Evolutionary conservation across 2,329 filamentous ascomycete species (phyloP).

Genomic region (Diaporthe citrichinensis): DNA sequence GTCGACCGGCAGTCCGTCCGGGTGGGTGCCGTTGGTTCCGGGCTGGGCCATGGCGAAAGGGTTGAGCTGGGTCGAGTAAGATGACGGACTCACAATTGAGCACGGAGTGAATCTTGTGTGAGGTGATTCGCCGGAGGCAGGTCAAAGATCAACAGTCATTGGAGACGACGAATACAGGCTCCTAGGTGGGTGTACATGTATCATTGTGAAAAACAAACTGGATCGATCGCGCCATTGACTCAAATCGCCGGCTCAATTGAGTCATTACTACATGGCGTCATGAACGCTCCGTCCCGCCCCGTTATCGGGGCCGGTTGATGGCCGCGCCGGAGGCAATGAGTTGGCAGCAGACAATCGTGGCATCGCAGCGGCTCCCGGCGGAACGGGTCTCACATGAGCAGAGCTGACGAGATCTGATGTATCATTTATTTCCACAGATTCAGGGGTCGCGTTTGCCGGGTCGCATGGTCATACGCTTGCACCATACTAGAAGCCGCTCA

Average conservation of each 20-base stretch:
- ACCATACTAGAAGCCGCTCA: not conserved
- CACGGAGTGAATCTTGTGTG: not conserved
- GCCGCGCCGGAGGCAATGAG: not conserved
- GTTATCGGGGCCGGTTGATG: slow-evolving; percentile 27
- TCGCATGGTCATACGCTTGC: not conserved
- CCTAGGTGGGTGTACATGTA: not conserved
- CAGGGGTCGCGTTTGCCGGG: not conserved
- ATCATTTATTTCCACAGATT: not conserved
- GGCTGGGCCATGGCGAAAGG: slow-evolving; percentile 23
- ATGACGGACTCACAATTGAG: not conserved
- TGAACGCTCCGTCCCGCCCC: slow-evolving; percentile 29
- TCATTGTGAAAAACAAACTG: not conserved
- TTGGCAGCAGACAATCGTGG: slow-evolving; percentile 1
- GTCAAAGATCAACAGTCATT: not conserved
- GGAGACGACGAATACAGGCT: not conserved
- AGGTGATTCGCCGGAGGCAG: too few relatives aligned
- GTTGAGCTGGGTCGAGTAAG: too few relatives aligned
- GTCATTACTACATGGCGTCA: slow-evolving; percentile 23
- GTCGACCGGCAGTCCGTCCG: slow-evolving; percentile 31
- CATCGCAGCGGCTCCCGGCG: not conserved
- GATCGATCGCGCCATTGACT: not conserved
- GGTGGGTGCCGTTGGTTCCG: slow-evolving; percentile 17
- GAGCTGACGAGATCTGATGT: not conserved
- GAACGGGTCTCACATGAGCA: not conserved
- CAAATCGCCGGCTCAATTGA: not conserved